Evolutionary conservation across 2,329 filamentous ascomycete genomes (phyloP).

Genomic region (Cadophora sp.): DNA sequence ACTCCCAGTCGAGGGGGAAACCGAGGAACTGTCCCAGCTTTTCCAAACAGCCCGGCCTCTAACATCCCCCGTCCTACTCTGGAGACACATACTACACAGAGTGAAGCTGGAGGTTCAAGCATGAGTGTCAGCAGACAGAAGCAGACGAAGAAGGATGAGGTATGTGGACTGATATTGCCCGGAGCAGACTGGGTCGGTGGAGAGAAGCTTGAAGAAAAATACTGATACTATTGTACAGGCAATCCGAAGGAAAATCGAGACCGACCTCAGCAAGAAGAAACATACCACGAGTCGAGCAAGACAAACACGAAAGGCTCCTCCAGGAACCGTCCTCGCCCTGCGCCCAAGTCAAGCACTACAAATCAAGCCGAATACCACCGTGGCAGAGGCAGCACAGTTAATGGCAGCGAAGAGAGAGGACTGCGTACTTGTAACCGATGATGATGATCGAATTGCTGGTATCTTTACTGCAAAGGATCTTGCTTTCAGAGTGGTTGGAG

Average conservation of each 20-base stretch:
- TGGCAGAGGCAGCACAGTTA: conserved; percentile 94
- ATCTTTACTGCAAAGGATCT: conserved; percentile 99
- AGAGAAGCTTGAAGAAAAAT: conserved; percentile 1
- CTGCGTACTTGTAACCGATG: conserved; percentile 96
- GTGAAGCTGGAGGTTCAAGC: conserved; percentile 63
- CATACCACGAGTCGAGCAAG: conserved; percentile 78
- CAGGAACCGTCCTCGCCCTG: conserved; percentile 92
- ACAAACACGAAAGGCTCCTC: conserved; percentile 90
- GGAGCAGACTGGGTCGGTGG: background rate
- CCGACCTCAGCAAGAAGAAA: conserved; percentile 97
- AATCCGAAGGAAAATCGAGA: conserved; percentile 96
- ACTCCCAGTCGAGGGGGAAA: conserved; percentile 69
- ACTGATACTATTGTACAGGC: conserved; percentile 63
- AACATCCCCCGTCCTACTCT: conserved; percentile 76
- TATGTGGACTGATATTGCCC: conserved; percentile 50
- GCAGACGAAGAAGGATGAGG: conserved; percentile 98
- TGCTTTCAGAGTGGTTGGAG: conserved; percentile 93
- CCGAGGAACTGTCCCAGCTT: conserved; percentile 62
- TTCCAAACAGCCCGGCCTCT: conserved; percentile 68
- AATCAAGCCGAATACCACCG: conserved; percentile 93
- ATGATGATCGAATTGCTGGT: conserved; percentile 96
- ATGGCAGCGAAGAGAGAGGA: conserved; percentile 99
- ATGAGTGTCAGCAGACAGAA: conserved; percentile 95
- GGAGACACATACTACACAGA: conserved; percentile 60
- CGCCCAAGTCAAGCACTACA: conserved; percentile 96